phyloP scores from a whole-genome alignment of 345 rosid genomes.

The Salix arbutifolia region DNA sequence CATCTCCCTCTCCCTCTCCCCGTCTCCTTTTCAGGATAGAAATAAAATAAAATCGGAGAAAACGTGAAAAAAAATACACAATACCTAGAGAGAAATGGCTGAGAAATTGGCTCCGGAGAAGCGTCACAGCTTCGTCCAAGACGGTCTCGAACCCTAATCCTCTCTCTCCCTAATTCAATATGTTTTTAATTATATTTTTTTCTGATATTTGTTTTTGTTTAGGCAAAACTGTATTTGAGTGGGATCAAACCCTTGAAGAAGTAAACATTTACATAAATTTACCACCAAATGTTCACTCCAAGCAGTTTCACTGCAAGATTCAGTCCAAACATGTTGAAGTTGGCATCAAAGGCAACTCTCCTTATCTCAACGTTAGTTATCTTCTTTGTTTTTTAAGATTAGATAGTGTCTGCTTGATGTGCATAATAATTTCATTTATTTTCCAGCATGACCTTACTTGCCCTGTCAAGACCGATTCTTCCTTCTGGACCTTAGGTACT shows the following conservation, averaged over 20 bases:
- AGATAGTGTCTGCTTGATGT: neutral
- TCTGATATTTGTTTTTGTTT: neutral
- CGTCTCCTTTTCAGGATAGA: neutral
- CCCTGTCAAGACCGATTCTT: constrained; percentile 84
- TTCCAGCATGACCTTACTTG: constrained; percentile 65
- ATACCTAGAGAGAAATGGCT: constrained; percentile 31
- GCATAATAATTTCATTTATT: neutral
- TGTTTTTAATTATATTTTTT: neutral
- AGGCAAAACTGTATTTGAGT: constrained; percentile 81
- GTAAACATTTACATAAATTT: constrained; percentile 67
- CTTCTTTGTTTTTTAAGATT: neutral
- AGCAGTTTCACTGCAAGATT: constrained; percentile 79
- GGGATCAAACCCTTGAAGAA: constrained; percentile 95
- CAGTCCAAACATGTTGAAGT: constrained; percentile 78
- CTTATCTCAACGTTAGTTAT: constrained; percentile 70
- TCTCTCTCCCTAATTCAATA: neutral
- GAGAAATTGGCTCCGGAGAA: constrained; percentile 70
- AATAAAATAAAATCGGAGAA: constrained; percentile 2
- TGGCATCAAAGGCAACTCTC: constrained; percentile 96
- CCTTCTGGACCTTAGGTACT: constrained; percentile 87
- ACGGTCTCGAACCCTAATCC: constrained; percentile 22
- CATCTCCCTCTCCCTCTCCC: neutral
- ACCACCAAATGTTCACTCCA: constrained; percentile 64
- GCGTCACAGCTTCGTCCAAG: constrained; percentile 49
- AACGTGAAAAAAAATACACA: neutral